Base-by-base conservation (phyloP, 495 filamentous ascomycete species). In the Opeltia flavorubescens region DNA sequence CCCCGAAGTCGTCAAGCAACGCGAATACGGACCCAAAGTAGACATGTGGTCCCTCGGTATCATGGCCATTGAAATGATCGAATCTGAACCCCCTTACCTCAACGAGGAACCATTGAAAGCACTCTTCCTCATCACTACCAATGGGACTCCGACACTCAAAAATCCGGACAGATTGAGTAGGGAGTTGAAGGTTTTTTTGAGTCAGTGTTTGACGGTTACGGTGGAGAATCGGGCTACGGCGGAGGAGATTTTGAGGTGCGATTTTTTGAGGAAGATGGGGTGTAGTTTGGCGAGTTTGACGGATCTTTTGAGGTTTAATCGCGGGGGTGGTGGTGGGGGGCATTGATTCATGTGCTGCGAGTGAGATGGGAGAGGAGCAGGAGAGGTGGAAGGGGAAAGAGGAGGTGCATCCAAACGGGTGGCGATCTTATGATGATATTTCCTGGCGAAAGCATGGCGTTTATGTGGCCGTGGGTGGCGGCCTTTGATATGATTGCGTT, bases 1-100 rank as follows among this genome's bases (percentile, higher is more conserved):
- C 2, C 91, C 91, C 27, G 91, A 98, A 62, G 91, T 98, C 13
- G 91, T 98, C 58, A 96, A 95, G 69, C 91, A 95, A 62, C 95
- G 95, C 70, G 89, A 95, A 61, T 98, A 98, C 59, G 91, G 87
- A 30, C 81, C 84, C 53, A 98, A 98, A 73, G 91, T 96, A 47
- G 35, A 39, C 59, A 95, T 95, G 55, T 96, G 91, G 91, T 95
- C 89, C 11, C 72, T 98, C 42, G 91, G 91, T 55, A 98, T 98
- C 67, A 98, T 96, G 91, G 89, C 91, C 33, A 98, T 98, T 54
- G 91, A 98, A 69, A 95, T 98, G 93, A 98, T 98, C 59, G 93
- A 98, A 64, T 89, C 84, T 9, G 91, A 98, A 59, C 91, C 91
- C 5, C 91, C 91, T 0, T 96, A 98, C 62, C 75, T 96, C 23